These are phyloP conservation scores for Candolleomyces aberdarensis DNA, from an alignment of 768 basidiomycete genomes.

Conservation along the genomic window DNA sequence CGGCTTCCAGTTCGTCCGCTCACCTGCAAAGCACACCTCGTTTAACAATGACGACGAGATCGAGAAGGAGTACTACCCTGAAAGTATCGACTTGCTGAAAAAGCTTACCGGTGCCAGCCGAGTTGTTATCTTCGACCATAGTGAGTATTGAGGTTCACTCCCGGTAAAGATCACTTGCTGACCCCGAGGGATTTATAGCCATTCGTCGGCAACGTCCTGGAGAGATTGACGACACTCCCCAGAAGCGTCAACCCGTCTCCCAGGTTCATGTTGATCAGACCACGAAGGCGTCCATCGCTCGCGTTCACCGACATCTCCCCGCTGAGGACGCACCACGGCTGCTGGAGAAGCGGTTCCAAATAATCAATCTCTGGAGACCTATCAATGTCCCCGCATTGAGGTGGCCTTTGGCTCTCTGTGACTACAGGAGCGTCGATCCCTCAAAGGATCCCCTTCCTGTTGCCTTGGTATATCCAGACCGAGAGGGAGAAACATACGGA, in stretches of 20 bases:
- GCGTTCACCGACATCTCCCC: slow-evolving; percentile 39
- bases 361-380: slow-evolving; percentile 48
- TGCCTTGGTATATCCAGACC: slow-evolving; percentile 44
- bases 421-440: slow-evolving; percentile 37
- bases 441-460: slow-evolving; percentile 41
- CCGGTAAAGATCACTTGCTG: background rate
- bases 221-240: slow-evolving; percentile 6
- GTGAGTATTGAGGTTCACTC: slow-evolving; percentile 28
- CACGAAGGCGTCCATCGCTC: slow-evolving; percentile 25
- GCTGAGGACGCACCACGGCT: slow-evolving; percentile 30
- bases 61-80: slow-evolving; percentile 51
- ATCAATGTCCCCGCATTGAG: slow-evolving; percentile 35
- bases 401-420: slow-evolving; percentile 38
- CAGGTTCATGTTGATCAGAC: slow-evolving; percentile 41
- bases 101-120: slow-evolving; percentile 52
- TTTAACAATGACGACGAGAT: slow-evolving; percentile 41
- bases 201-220: slow-evolving; percentile 14
- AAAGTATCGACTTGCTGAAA: slow-evolving; percentile 54
- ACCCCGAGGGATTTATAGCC: slow-evolving; percentile 1
- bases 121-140: slow-evolving; percentile 62
- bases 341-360: slow-evolving; percentile 39
- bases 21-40: slow-evolving; percentile 37
- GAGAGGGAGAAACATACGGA: slow-evolving; percentile 48
- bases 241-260: slow-evolving; percentile 16
- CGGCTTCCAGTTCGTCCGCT: slow-evolving; percentile 43